These are phyloP conservation scores for Kwoniella botswanensis DNA, from an alignment of 768 basidiomycete species.

Conservation along the genomic window DNA sequence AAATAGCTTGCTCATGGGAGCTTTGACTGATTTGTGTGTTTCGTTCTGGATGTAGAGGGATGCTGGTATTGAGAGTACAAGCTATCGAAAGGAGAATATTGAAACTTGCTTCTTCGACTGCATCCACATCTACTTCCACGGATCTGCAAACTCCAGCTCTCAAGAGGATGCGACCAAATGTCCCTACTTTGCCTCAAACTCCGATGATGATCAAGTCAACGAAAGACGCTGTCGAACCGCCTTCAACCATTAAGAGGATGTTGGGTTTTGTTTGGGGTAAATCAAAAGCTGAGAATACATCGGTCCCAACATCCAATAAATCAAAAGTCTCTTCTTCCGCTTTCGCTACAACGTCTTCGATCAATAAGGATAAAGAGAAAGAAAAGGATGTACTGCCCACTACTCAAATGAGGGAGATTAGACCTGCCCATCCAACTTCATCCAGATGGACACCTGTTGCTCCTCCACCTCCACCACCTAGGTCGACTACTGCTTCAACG, in stretches of 20 bases:
- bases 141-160: background rate
- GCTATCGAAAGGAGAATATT: conserved; percentile 40
- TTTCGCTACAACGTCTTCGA: background rate
- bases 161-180: conserved; percentile 12
- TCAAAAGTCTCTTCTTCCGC: background rate
- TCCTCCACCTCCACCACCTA: conserved; percentile 8
- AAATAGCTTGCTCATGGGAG: background rate
- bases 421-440: background rate
- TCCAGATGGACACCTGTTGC: background rate
- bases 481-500: background rate
- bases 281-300: background rate
- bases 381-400: conserved; percentile 12
- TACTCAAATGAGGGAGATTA: conserved; percentile 7
- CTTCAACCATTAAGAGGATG: conserved; percentile 43
- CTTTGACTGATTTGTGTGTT: background rate
- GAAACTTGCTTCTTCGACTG: background rate
- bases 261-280: conserved; percentile 36
- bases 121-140: background rate
- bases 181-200: background rate
- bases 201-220: conserved; percentile 3
- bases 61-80: conserved; percentile 37
- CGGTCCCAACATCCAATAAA: background rate
- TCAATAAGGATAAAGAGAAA: conserved; percentile 3
- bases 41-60: conserved; percentile 16
- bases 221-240: conserved; percentile 21